Conservation (phyloP, 306 rosid species). For the Acacia acuminata region DNA sequence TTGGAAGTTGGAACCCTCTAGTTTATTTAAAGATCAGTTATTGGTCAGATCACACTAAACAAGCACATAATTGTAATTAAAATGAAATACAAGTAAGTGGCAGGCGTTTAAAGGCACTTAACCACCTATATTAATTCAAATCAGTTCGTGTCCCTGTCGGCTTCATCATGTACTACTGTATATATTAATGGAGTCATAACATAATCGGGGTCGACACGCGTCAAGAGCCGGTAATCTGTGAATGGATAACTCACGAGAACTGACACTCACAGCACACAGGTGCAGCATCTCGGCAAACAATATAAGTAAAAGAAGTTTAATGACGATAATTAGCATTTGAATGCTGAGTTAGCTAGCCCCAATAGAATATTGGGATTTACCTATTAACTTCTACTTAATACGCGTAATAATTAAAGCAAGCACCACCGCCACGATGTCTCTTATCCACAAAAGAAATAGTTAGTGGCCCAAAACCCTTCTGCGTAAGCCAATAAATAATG, state of each 20-base stretch:
- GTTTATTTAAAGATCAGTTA: conserved; percentile 26
- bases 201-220: conserved; percentile 19
- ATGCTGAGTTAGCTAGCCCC: conserved; percentile 18
- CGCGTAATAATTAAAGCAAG: not conserved
- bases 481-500: conserved; percentile 43
- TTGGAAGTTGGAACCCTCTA: conserved; percentile 27
- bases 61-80: conserved; percentile 24
- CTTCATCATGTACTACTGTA: not conserved
- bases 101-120: conserved; percentile 39
- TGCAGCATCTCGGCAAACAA: conserved; percentile 10
- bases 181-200: not conserved
- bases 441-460: conserved; percentile 33
- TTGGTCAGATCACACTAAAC: conserved; percentile 33
- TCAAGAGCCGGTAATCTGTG: conserved; percentile 3
- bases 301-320: conserved; percentile 30
- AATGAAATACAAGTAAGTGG: conserved; percentile 34
- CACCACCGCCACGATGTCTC: conserved; percentile 28
- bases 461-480: conserved; percentile 48
- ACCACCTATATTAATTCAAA: conserved; percentile 3
- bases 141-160: not conserved
- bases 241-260: conserved; percentile 43
- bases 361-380: conserved; percentile 25
- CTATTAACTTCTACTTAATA: conserved; percentile 24
- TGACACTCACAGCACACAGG: conserved; percentile 9
- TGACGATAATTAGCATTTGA: conserved; percentile 21